A percentile compares a stretch with the other conserved stretches of the same genome.
phyloP scores from a whole-genome alignment of 208 protist species.

The Wallacemonas sp. region DNA sequence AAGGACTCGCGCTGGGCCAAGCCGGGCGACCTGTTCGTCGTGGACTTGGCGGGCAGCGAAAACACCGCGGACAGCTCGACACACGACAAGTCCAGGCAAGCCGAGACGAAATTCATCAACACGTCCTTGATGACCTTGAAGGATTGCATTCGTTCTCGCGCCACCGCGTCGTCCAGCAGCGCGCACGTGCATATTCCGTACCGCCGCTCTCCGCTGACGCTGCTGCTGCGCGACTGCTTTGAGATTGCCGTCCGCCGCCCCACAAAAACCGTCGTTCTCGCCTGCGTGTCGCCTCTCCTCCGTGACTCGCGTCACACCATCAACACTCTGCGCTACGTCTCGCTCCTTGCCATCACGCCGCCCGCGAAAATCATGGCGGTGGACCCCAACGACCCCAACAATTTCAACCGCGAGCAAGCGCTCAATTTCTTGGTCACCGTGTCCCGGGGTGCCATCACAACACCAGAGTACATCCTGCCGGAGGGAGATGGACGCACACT shows the following conservation, averaged over 20 bases:
- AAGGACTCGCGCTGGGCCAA: conserved; percentile 85
- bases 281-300: conserved; percentile 88
- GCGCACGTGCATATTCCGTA: conserved; percentile 91
- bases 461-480: conserved; percentile 76
- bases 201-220: conserved; percentile 82
- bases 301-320: conserved; percentile 87
- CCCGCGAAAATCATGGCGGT: conserved; percentile 68
- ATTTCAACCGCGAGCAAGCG: conserved; percentile 74
- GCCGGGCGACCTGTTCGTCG: conserved; percentile 82
- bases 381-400: conserved; percentile 83
- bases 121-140: conserved; percentile 94
- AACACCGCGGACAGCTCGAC: conserved; percentile 88
- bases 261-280: conserved; percentile 91
- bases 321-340: conserved; percentile 90
- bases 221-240: conserved; percentile 90
- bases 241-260: conserved; percentile 86
- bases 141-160: conserved; percentile 86
- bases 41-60: conserved; percentile 90
- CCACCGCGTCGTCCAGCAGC: conserved; percentile 65
- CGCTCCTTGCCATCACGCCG: conserved; percentile 73
- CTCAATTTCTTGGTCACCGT: conserved; percentile 67
- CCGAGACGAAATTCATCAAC: conserved; percentile 91
- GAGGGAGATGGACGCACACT: conserved; percentile 89
- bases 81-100: conserved; percentile 81
- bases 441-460: conserved; percentile 59